These are phyloP conservation scores for Schizochytrium sp. DNA, from an alignment of 108 stramenopile genomes.

Conservation along the genomic window DNA sequence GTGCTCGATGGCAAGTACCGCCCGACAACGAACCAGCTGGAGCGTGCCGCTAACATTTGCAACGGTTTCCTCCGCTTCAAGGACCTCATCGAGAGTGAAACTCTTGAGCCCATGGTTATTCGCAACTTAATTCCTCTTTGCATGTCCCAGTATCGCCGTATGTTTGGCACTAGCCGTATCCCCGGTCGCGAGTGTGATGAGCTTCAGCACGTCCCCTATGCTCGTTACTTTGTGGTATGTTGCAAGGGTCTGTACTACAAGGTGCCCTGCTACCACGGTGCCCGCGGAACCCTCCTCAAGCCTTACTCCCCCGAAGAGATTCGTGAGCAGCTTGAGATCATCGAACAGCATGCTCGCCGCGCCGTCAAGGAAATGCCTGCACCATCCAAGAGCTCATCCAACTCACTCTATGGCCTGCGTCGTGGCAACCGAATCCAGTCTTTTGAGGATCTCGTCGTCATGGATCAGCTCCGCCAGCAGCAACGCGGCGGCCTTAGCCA, in stretches of 20 bases:
- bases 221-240: constrained; percentile 51
- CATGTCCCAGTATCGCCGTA: constrained; percentile 63
- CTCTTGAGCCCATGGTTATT: constrained; percentile 40
- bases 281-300: not conserved
- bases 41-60: constrained; percentile 39
- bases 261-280: constrained; percentile 46
- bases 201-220: not conserved
- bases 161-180: constrained; percentile 63
- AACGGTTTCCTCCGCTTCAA: constrained; percentile 59
- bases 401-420: constrained; percentile 36
- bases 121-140: constrained; percentile 56
- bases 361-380: constrained; percentile 37
- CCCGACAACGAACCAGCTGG: constrained; percentile 28
- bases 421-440: constrained; percentile 58
- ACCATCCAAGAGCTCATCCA: not conserved
- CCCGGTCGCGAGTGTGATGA: constrained; percentile 59
- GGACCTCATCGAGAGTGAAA: constrained; percentile 34
- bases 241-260: constrained; percentile 57
- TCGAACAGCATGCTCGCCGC: not conserved
- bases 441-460: constrained; percentile 59
- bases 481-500: not conserved
- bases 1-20: constrained; percentile 32
- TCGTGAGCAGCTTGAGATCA: constrained; percentile 30
- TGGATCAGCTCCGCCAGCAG: constrained; percentile 38
- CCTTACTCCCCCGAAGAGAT: constrained; percentile 38